Percentiles rank a stretch among this genome's conserved stretches.
Conservation (phyloP, 768 basidiomycete genomes). For the Leccinum ochraceum region DNA sequence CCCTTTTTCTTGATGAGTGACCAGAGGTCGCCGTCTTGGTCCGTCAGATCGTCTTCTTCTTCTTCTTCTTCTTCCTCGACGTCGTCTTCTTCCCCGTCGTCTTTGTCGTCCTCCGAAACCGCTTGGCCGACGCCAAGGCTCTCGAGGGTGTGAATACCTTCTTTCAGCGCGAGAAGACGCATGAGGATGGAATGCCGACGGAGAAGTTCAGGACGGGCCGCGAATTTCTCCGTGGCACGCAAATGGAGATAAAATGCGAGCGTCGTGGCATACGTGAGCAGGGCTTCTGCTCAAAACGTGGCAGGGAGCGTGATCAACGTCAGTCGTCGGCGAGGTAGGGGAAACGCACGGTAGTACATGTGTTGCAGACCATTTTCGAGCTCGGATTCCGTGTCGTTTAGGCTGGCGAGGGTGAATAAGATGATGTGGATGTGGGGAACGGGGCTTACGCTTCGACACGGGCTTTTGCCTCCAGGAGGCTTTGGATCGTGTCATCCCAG, state of each 20-base stretch:
- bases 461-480: constrained; percentile 51
- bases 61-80: constrained; percentile 4
- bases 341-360: constrained; percentile 81
- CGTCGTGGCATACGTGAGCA: constrained; percentile 86
- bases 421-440: background rate
- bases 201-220: constrained; percentile 59
- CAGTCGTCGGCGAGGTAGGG: background rate
- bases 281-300: constrained; percentile 59
- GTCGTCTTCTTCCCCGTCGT: constrained; percentile 16
- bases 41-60: constrained; percentile 34
- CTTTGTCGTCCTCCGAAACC: constrained; percentile 45
- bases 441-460: constrained; percentile 54
- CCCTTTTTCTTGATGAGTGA: constrained; percentile 37
- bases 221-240: constrained; percentile 67
- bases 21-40: constrained; percentile 49
- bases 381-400: constrained; percentile 50
- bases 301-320: background rate
- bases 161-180: constrained; percentile 81
- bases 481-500: constrained; percentile 70
- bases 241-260: constrained; percentile 93
- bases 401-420: constrained; percentile 36
- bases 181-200: constrained; percentile 70
- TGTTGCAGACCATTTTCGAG: constrained; percentile 72
- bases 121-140: constrained; percentile 74
- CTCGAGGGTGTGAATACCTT: constrained; percentile 76